Base-by-base conservation (phyloP, 768 basidiomycete genomes). In the Mycena filopes region DNA sequence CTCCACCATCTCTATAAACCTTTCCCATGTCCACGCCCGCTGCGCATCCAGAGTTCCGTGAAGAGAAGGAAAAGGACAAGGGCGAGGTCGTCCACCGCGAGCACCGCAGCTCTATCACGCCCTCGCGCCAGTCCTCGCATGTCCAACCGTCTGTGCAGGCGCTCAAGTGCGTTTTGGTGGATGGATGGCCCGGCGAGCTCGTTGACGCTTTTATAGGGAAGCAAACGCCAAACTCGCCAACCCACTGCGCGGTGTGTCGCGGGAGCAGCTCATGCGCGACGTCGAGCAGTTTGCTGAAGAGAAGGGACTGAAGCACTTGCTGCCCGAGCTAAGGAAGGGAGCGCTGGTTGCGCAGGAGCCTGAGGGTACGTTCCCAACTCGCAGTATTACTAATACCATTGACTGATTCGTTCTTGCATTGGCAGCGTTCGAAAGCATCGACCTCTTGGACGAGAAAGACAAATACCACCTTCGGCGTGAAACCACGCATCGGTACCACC, bases 341-440 rank as follows among this genome's bases (percentile, higher is more conserved):
- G 87, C 87, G 0, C 77, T 87, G 47, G 67, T 88, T 42, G 87
- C 87, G 0, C 87, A 87, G 68, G 77, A 85, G 51, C 81, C 86
- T 5, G 47, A 46, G 71, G 48, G 67, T 62, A 12, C 10, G 63
- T 60, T n/a, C n/a, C n/a, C n/a, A n/a, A n/a, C n/a, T n/a, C n/a
- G n/a, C n/a, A n/a, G n/a, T n/a, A n/a, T n/a, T n/a, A n/a, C n/a
- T n/a, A n/a, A n/a, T n/a, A n/a, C n/a, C n/a, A n/a, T n/a, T n/a
- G n/a, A n/a, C n/a, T n/a, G n/a, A n/a, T n/a, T n/a, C n/a, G n/a
- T 15, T 25, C 29, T 1, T 26, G n/a, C n/a, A n/a, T n/a, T n/a
- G 29, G 8, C 41, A 69, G 82, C 72, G 6, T 83, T 84, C 70
- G 81, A 84, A 49, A 66, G 45, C 11, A 49, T 84, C 43, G 68